Evolutionary conservation across 495 filamentous ascomycete species (phyloP).

Genomic region (Aspergillus ellipticus): DNA sequence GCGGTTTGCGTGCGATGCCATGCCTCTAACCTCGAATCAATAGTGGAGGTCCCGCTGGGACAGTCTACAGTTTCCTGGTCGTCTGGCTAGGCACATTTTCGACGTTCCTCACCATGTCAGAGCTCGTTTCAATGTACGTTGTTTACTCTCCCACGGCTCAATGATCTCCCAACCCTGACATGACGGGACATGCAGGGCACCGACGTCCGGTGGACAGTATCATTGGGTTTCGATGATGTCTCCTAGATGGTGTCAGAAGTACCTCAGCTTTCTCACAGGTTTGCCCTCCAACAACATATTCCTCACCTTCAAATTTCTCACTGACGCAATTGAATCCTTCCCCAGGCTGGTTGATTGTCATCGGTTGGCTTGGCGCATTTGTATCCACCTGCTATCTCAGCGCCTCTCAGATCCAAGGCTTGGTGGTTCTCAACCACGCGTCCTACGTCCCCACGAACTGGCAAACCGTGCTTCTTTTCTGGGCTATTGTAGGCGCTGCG

Average conservation of each 20-base stretch:
- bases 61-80: slow-evolving; percentile 50
- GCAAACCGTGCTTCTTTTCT: slow-evolving; percentile 42
- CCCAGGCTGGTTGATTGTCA: slow-evolving; percentile 40
- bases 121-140: slow-evolving; percentile 33
- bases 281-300: slow-evolving; percentile 1
- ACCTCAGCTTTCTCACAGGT: slow-evolving; percentile 47
- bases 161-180: neutral
- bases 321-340: neutral
- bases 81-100: slow-evolving; percentile 38
- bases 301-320: no score
- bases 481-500: slow-evolving; percentile 34
- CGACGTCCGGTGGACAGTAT: slow-evolving; percentile 48
- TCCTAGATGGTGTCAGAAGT: slow-evolving; percentile 30
- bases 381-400: slow-evolving; percentile 37
- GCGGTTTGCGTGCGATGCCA: no score
- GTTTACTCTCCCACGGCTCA: neutral
- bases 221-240: slow-evolving; percentile 51
- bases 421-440: slow-evolving; percentile 34
- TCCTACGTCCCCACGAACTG: slow-evolving; percentile 35
- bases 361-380: slow-evolving; percentile 41
- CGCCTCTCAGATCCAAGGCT: slow-evolving; percentile 39
- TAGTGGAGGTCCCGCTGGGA: slow-evolving; percentile 48
- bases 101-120: slow-evolving; percentile 30
- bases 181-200: slow-evolving; percentile 24
- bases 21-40: neutral